Conservation (phyloP, 2,329 filamentous ascomycete species). For the Fulvia fulva region DNA sequence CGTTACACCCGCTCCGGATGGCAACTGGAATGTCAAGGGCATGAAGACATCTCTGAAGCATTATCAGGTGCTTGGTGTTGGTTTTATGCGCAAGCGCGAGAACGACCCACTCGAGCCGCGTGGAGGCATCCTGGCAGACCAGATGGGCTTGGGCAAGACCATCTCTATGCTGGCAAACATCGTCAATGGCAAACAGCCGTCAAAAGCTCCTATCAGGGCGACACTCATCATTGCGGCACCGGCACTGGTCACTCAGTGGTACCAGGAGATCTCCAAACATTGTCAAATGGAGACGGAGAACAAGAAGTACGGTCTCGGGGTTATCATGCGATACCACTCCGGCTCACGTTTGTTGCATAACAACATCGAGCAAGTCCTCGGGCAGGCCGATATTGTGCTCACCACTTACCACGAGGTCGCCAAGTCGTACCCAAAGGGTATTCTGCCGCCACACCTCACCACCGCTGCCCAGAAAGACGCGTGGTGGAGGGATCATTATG, state of each 20-base stretch:
- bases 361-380: slow-evolving; percentile 10
- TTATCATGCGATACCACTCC: slow-evolving; percentile 17
- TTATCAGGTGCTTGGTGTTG: slow-evolving; percentile 51
- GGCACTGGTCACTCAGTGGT: slow-evolving; percentile 41
- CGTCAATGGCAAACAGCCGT: slow-evolving; percentile 35
- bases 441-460: slow-evolving; percentile 35
- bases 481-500: slow-evolving; percentile 36
- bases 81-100: slow-evolving; percentile 56
- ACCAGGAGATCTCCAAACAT: slow-evolving; percentile 28
- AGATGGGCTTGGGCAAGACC: slow-evolving; percentile 99
- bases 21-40: slow-evolving; percentile 45
- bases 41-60: slow-evolving; percentile 45
- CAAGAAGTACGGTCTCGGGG: slow-evolving; percentile 21
- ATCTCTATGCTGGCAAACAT: slow-evolving; percentile 56
- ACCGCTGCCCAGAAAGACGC: slow-evolving; percentile 39
- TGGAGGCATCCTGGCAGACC: slow-evolving; percentile 86
- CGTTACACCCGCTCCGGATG: slow-evolving; percentile 28
- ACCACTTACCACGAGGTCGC: slow-evolving; percentile 44
- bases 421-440: slow-evolving; percentile 41
- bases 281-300: slow-evolving; percentile 12
- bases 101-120: slow-evolving; percentile 32
- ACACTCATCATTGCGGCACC: slow-evolving; percentile 44
- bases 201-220: slow-evolving; percentile 23
- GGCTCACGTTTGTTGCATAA: slow-evolving; percentile 8
- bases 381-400: slow-evolving; percentile 30